phyloP scores from a whole-genome alignment of 1,284 basidiomycete genomes.

The Ganoderma leucocontextum region DNA sequence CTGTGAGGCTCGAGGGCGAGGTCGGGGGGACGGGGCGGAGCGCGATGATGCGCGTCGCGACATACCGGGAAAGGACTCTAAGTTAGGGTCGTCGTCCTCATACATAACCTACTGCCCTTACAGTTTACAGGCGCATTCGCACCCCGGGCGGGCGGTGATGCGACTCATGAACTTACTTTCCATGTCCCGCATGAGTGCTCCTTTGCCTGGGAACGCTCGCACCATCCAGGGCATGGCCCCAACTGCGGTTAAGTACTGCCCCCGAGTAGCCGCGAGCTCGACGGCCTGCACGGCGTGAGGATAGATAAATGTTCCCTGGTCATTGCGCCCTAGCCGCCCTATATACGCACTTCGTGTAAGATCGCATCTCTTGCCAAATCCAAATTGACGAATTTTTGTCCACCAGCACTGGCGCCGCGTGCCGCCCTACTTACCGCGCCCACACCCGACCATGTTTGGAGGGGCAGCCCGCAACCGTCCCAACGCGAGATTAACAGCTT shows the following conservation, averaged over 20 bases:
- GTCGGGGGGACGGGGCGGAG: constrained; percentile 14
- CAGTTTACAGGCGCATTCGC: background rate
- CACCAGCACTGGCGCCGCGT: background rate
- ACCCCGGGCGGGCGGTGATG: background rate
- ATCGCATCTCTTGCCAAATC: too few species aligned
- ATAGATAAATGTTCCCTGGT: too few species aligned
- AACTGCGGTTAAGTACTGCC: constrained; percentile 1
- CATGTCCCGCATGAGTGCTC: constrained; percentile 2
- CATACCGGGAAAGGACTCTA: constrained; percentile 5
- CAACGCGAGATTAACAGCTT: background rate
- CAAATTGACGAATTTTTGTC: background rate
- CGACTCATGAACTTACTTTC: background rate
- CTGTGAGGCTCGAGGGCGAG: background rate
- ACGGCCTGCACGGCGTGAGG: background rate
- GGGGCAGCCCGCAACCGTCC: too few species aligned
- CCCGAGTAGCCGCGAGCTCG: background rate
- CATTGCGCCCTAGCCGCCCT: too few species aligned
- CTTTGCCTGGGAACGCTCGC: constrained; percentile 3
- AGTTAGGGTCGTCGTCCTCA: background rate
- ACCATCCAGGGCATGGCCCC: background rate
- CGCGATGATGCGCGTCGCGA: constrained; percentile 15
- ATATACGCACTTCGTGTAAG: too few species aligned
- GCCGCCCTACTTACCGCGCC: background rate
- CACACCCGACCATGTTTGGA: too few species aligned
- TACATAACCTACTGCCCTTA: background rate